Evolutionary conservation across 441 rosid genomes (phyloP).

Genomic region (Hura crepitans): DNA sequence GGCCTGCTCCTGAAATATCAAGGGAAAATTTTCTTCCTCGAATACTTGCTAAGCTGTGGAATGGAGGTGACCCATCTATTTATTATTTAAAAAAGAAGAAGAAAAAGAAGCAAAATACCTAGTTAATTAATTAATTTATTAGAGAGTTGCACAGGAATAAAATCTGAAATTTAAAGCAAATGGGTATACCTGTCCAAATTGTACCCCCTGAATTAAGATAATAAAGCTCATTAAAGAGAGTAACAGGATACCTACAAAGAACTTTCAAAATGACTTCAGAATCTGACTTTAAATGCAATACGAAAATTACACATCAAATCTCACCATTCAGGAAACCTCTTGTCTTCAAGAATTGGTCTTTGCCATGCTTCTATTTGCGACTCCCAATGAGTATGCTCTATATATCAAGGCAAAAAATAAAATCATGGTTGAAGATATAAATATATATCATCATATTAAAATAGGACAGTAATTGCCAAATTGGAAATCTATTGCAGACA

Average conservation of each 20-base stretch:
- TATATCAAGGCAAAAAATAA: slow-evolving; percentile 17
- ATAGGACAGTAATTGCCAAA: slow-evolving; percentile 1
- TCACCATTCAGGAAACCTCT: slow-evolving; percentile 83
- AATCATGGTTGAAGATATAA: neutral
- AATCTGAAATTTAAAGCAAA: no score
- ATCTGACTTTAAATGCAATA: slow-evolving; percentile 2
- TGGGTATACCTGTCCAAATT: slow-evolving; percentile 82
- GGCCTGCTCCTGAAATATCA: slow-evolving; percentile 43
- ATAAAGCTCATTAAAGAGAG: slow-evolving; percentile 89
- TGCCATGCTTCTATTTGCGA: slow-evolving; percentile 85
- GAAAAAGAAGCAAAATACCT: slow-evolving; percentile 9
- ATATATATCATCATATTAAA: neutral
- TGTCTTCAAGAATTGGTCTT: slow-evolving; percentile 80
- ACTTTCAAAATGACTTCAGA: slow-evolving; percentile 14
- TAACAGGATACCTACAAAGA: slow-evolving; percentile 64
- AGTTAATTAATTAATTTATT: neutral
- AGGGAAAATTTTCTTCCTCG: slow-evolving; percentile 68
- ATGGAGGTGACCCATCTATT: slow-evolving; percentile 75
- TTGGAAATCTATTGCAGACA: slow-evolving; percentile 4
- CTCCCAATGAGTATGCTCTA: slow-evolving; percentile 77
- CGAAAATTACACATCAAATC: slow-evolving; percentile 15
- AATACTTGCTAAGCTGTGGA: slow-evolving; percentile 55
- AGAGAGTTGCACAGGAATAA: no score
- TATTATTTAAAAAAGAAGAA: no score
- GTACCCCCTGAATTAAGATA: slow-evolving; percentile 88